These are phyloP conservation scores for Porphyrellus cyaneotinctus DNA, from an alignment of 768 basidiomycete species.

Conservation along the genomic window DNA sequence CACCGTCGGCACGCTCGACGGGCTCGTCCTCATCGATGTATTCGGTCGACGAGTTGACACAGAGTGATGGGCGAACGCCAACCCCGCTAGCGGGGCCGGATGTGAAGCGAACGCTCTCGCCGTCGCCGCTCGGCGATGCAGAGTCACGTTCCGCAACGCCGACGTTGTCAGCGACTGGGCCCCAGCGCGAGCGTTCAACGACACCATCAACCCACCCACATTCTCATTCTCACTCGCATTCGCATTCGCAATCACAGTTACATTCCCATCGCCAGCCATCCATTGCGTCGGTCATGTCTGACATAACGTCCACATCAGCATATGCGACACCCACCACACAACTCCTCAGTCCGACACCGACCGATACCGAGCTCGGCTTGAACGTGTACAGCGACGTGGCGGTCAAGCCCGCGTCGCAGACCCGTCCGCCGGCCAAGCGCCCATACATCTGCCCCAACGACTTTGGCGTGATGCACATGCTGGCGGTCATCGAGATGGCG, in stretches of 20 bases:
- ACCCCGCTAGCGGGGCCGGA: slow-evolving; percentile 23
- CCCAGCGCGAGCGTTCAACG: slow-evolving; percentile 22
- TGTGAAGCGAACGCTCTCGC: slow-evolving; percentile 20
- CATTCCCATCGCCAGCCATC: slow-evolving; percentile 56
- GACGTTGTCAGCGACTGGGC: slow-evolving; percentile 11
- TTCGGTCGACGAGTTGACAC: slow-evolving; percentile 43
- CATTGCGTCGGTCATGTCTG: slow-evolving; percentile 71
- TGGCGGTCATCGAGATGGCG: slow-evolving; percentile 78
- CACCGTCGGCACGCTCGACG: slow-evolving; percentile 28
- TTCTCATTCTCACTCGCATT: slow-evolving; percentile 26
- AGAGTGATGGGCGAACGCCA: slow-evolving; percentile 27
- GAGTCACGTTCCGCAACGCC: slow-evolving; percentile 29
- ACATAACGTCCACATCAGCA: slow-evolving; percentile 38
- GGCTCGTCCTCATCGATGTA: slow-evolving; percentile 49
- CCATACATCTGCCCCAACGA: slow-evolving; percentile 67
- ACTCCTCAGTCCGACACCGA: slow-evolving; percentile 25
- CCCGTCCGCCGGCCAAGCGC: slow-evolving; percentile 33
- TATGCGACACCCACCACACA: slow-evolving; percentile 44
- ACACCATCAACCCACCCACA: slow-evolving; percentile 16
- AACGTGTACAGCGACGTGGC: slow-evolving; percentile 6
- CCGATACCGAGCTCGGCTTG: slow-evolving; percentile 10
- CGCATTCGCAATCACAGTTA: slow-evolving; percentile 8
- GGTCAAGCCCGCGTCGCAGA: slow-evolving; percentile 24
- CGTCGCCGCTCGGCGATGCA: slow-evolving; percentile 13
- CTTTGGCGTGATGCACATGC: slow-evolving; percentile 82